These are phyloP conservation scores for Recurvomyces mirabilis DNA, from an alignment of 495 filamentous ascomycete genomes.

Conservation along the genomic window DNA sequence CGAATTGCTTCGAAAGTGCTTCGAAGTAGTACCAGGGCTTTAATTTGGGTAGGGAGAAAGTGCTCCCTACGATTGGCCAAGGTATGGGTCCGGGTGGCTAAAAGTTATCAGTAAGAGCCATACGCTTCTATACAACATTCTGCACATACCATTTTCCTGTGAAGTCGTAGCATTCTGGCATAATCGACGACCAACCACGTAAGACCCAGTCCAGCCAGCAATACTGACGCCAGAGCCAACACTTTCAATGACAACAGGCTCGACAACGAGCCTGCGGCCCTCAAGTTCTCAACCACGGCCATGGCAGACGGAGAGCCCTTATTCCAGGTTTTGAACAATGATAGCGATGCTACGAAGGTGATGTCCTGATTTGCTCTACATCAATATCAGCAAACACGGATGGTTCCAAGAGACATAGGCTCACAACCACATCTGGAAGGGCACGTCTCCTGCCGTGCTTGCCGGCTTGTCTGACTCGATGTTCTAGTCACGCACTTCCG, in stretches of 20 bases:
- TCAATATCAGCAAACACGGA: no score
- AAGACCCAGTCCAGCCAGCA: background rate
- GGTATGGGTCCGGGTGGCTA: slow-evolving; percentile 48
- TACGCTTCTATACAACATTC: background rate
- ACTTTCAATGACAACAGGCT: background rate
- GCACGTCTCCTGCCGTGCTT: no score
- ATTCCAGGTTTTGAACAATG: background rate
- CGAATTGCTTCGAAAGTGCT: slow-evolving; percentile 41
- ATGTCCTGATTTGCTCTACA: no score
- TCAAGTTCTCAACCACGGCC: slow-evolving; percentile 8
- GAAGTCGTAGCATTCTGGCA: slow-evolving; percentile 38
- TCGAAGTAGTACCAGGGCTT: slow-evolving; percentile 60
- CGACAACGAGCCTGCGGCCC: slow-evolving; percentile 2
- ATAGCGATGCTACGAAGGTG: no score
- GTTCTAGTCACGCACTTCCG: no score
- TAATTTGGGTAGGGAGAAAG: slow-evolving; percentile 44
- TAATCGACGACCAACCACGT: slow-evolving; percentile 35
- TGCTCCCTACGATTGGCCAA: slow-evolving; percentile 41
- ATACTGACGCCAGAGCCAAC: background rate
- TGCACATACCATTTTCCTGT: slow-evolving; percentile 31
- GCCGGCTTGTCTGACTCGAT: background rate
- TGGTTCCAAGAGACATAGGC: no score
- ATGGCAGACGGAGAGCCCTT: background rate
- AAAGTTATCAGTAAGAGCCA: background rate
- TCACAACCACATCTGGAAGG: no score